A percentile compares a stretch with the other conserved stretches of the same genome.
These are phyloP conservation scores for Pseudoneurospora amorphoporcata DNA, from an alignment of 495 filamentous ascomycete genomes.

Conservation along the genomic window DNA sequence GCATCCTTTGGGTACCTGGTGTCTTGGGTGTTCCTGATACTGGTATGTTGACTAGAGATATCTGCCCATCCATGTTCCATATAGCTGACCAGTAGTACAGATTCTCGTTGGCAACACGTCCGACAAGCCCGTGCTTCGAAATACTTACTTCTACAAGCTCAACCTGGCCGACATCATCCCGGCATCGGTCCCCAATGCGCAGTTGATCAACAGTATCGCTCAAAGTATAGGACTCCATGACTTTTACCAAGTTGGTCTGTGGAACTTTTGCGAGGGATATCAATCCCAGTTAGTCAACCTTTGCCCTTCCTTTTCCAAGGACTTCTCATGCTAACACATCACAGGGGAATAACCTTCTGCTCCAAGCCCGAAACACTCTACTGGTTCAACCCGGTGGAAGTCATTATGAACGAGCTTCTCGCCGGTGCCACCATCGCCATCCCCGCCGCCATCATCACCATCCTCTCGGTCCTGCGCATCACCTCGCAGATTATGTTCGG, in stretches of 20 bases:
- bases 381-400: slow-evolving; percentile 83
- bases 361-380: slow-evolving; percentile 58
- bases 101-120: slow-evolving; percentile 62
- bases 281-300: slow-evolving; percentile 28
- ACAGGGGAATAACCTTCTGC: slow-evolving; percentile 61
- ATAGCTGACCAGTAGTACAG: slow-evolving; percentile 10
- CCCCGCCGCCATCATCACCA: slow-evolving; percentile 57
- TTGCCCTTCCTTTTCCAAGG: not conserved
- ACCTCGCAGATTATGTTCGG: slow-evolving; percentile 89
- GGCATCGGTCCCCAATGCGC: slow-evolving; percentile 58
- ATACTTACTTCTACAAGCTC: slow-evolving; percentile 75
- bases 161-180: slow-evolving; percentile 80
- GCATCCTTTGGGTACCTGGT: slow-evolving; percentile 62
- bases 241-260: slow-evolving; percentile 88
- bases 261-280: slow-evolving; percentile 84
- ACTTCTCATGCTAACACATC: not conserved
- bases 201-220: slow-evolving; percentile 79
- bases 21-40: slow-evolving; percentile 63
- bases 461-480: slow-evolving; percentile 62
- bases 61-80: not conserved
- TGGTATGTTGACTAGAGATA: slow-evolving; percentile 33
- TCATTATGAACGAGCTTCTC: slow-evolving; percentile 66
- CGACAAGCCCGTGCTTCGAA: slow-evolving; percentile 45
- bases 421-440: slow-evolving; percentile 76
- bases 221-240: slow-evolving; percentile 80